phyloP scores from a whole-genome alignment of 805 yeast species.

The Wilhelminamyces savonicus region DNA sequence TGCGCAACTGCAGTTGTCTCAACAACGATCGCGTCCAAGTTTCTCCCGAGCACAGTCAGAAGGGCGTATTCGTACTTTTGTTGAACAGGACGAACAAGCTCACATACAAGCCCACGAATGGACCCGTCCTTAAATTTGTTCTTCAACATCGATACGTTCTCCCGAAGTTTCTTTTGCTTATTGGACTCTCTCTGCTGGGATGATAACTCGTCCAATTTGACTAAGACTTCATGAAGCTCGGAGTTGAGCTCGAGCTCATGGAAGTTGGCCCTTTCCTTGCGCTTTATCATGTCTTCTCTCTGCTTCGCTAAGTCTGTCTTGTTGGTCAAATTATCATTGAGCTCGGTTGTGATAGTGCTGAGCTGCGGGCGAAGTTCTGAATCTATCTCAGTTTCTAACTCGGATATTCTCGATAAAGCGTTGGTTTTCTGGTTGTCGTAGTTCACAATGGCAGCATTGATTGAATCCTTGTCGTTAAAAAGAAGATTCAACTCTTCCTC shows the following conservation, averaged over 20 bases:
- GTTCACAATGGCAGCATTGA: slow-evolving; percentile 19
- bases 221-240: slow-evolving; percentile 52
- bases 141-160: slow-evolving; percentile 62
- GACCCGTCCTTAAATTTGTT: slow-evolving; percentile 66
- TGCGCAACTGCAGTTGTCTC: slow-evolving; percentile 64
- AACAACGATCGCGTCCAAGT: slow-evolving; percentile 80
- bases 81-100: slow-evolving; percentile 71
- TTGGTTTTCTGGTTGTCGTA: slow-evolving; percentile 24
- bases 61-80: slow-evolving; percentile 69
- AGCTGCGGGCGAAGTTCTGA: slow-evolving; percentile 32
- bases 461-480: slow-evolving; percentile 39
- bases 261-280: slow-evolving; percentile 29
- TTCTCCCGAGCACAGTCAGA: slow-evolving; percentile 69
- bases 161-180: slow-evolving; percentile 63
- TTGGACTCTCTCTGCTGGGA: slow-evolving; percentile 73
- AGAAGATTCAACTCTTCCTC: slow-evolving; percentile 43
- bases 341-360: slow-evolving; percentile 20
- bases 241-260: slow-evolving; percentile 60
- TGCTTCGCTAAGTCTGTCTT: slow-evolving; percentile 19
- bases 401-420: slow-evolving; percentile 32
- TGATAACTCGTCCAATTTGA: slow-evolving; percentile 62
- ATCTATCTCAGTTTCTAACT: slow-evolving; percentile 28
- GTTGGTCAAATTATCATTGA: slow-evolving; percentile 22
- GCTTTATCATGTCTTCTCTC: slow-evolving; percentile 22
- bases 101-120: slow-evolving; percentile 75